Conservation (phyloP, 2,329 filamentous ascomycete genomes). For the Fusarium clavum region DNA sequence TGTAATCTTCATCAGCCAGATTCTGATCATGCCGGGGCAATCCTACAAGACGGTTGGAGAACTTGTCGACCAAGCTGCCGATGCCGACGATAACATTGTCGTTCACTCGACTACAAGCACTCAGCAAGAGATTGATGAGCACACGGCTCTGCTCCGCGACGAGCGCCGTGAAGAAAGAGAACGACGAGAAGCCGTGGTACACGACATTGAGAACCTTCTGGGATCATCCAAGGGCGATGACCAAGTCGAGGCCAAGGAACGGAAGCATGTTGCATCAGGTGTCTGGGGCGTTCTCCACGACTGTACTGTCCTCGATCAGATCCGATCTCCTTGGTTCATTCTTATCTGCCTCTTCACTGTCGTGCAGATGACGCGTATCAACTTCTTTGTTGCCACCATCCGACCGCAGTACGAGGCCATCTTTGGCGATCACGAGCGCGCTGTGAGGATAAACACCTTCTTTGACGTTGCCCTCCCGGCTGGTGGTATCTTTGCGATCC, state of each 20-base stretch:
- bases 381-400: slow-evolving; percentile 92
- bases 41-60: slow-evolving; percentile 90
- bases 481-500: slow-evolving; percentile 85
- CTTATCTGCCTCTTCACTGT: slow-evolving; percentile 85
- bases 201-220: slow-evolving; percentile 79
- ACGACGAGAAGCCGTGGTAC: slow-evolving; percentile 71
- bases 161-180: slow-evolving; percentile 69
- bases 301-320: slow-evolving; percentile 76
- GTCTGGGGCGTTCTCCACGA: slow-evolving; percentile 91
- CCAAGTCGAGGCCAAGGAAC: slow-evolving; percentile 75
- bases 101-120: slow-evolving; percentile 44
- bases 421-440: slow-evolving; percentile 69
- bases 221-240: slow-evolving; percentile 71
- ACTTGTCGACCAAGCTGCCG: slow-evolving; percentile 78
- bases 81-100: slow-evolving; percentile 51
- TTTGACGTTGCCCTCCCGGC: slow-evolving; percentile 85
- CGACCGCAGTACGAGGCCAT: slow-evolving; percentile 84
- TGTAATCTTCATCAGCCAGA: slow-evolving; percentile 73
- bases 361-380: slow-evolving; percentile 83
- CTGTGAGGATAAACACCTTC: slow-evolving; percentile 80
- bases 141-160: slow-evolving; percentile 65
- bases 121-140: slow-evolving; percentile 61
- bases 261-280: slow-evolving; percentile 76
- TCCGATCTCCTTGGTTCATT: slow-evolving; percentile 84
- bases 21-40: slow-evolving; percentile 77